phyloP scores from a whole-genome alignment of 768 basidiomycete species.

The Filobasidium wieringae region DNA sequence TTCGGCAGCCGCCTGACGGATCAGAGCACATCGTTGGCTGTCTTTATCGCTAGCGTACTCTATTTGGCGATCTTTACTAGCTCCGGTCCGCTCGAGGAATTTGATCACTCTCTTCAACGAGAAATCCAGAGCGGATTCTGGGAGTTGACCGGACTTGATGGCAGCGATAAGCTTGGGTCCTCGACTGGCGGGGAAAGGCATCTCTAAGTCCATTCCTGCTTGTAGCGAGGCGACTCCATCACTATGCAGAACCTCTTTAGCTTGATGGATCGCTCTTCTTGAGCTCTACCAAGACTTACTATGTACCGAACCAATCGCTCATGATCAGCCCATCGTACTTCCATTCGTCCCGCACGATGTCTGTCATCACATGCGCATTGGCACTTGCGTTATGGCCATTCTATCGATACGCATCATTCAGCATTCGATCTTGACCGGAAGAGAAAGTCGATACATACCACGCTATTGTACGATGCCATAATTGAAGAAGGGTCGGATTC shows the following conservation, averaged over 20 bases:
- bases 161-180: constrained; percentile 7
- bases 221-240: constrained; percentile 51
- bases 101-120: constrained; percentile 1
- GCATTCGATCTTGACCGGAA: background rate
- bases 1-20: constrained; percentile 50
- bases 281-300: constrained; percentile 36
- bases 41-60: background rate
- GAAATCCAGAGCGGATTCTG: constrained; percentile 1
- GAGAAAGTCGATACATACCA: background rate
- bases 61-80: background rate
- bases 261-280: background rate
- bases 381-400: constrained; percentile 3
- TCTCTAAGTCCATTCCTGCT: constrained; percentile 12
- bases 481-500: constrained; percentile 35
- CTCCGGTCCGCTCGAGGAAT: background rate
- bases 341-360: constrained; percentile 47
- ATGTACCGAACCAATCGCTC: constrained; percentile 71
- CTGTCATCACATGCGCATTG: constrained; percentile 3
- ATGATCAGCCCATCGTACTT: constrained; percentile 60
- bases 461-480: constrained; percentile 14
- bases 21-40: constrained; percentile 40
- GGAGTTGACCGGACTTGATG: constrained; percentile 4
- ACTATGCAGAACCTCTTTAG: constrained; percentile 16
- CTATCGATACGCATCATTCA: background rate
- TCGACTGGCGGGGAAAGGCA: constrained; percentile 5